Conservation (phyloP, 2,329 filamentous ascomycete species). For the Botrytis deweyae region DNA sequence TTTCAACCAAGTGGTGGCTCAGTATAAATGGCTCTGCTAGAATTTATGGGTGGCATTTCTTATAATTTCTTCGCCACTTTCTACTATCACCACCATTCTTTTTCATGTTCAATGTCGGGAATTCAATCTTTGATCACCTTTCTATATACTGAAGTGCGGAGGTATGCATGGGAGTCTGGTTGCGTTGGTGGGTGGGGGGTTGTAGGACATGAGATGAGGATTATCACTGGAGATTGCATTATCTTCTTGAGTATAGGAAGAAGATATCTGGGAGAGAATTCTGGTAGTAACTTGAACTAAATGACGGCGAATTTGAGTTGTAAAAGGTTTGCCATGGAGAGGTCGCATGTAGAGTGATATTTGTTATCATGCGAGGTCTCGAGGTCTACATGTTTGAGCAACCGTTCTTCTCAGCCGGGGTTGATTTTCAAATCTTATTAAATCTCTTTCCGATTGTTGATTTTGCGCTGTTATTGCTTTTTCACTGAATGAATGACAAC, state of each 20-base stretch:
- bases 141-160: not conserved
- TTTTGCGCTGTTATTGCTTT: not conserved
- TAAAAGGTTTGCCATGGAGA: not conserved
- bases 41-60: not conserved
- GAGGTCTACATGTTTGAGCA: not conserved
- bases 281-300: not conserved
- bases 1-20: not conserved
- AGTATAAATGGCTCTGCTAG: not conserved
- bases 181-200: not conserved
- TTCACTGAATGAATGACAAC: not conserved
- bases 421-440: too few relatives aligned
- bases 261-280: not conserved
- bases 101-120: too few relatives aligned
- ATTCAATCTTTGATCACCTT: not conserved
- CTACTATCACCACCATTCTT: not conserved
- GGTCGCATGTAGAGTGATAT: not conserved
- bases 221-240: not conserved
- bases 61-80: not conserved
- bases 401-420: not conserved
- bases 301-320: rapidly evolving
- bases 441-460: not conserved
- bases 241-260: not conserved
- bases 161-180: not conserved
- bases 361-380: not conserved
- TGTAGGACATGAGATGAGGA: not conserved